These are phyloP conservation scores for Globisporangium barbulae DNA, from an alignment of 352 stramenopile genomes.

Conservation along the genomic window DNA sequence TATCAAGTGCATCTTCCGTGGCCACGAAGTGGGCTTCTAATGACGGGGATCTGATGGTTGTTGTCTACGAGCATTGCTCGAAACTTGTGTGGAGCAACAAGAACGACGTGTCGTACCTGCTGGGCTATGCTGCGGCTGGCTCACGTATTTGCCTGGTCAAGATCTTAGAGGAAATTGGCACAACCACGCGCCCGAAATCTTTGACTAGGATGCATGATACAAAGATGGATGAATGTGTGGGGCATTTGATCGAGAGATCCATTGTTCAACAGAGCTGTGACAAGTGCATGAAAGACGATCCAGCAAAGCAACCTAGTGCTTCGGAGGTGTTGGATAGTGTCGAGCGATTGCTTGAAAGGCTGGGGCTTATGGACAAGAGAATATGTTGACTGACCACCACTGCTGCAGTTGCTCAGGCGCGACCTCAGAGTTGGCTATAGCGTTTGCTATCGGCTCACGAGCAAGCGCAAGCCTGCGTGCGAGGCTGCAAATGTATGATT, in stretches of 20 bases:
- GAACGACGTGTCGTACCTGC: neutral
- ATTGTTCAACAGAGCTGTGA: neutral
- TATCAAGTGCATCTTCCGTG: slow-evolving; percentile 7
- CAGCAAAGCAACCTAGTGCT: neutral
- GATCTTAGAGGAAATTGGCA: neutral
- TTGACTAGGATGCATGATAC: neutral
- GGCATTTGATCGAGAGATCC: neutral
- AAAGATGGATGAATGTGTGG: neutral
- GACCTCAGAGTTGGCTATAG: too few species aligned
- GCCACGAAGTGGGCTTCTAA: neutral
- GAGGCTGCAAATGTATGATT: too few species aligned
- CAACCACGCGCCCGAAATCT: neutral
- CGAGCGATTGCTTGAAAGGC: neutral
- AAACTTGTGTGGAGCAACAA: slow-evolving; percentile 3
- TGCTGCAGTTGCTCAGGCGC: too few species aligned
- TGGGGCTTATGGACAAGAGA: neutral
- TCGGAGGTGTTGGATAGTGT: neutral
- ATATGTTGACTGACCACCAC: too few species aligned
- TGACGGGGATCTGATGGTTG: neutral
- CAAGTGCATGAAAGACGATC: neutral
- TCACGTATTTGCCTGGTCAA: neutral
- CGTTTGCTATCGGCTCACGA: too few species aligned
- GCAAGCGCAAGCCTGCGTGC: too few species aligned
- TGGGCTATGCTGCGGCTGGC: neutral
- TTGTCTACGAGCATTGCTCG: neutral